Conservation (phyloP, 169 alveolate genomes). For the Cryptosporidium ubiquitum region DNA sequence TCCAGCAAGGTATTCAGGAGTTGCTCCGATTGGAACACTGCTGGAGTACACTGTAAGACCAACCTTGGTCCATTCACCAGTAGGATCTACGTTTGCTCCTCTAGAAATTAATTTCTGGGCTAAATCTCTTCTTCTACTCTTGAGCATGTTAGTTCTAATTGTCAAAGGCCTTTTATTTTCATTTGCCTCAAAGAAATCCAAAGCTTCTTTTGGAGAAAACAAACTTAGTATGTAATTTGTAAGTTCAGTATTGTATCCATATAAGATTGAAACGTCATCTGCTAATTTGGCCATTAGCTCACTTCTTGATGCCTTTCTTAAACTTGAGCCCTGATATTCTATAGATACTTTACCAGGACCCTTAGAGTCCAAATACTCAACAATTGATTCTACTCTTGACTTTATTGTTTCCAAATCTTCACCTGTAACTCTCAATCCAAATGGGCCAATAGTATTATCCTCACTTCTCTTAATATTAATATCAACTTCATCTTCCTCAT, state of each 20-base stretch:
- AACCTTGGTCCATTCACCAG: slow-evolving; percentile 94
- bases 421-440: slow-evolving; percentile 84
- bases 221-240: slow-evolving; percentile 86
- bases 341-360: slow-evolving; percentile 55
- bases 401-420: slow-evolving; percentile 81
- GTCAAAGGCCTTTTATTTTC: slow-evolving; percentile 90
- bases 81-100: slow-evolving; percentile 94
- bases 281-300: slow-evolving; percentile 80
- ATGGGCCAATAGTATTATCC: slow-evolving; percentile 76
- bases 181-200: slow-evolving; percentile 92
- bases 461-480: slow-evolving; percentile 72
- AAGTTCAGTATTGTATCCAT: slow-evolving; percentile 91
- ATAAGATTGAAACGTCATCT: slow-evolving; percentile 84
- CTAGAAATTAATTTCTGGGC: slow-evolving; percentile 91
- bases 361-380: slow-evolving; percentile 77
- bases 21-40: slow-evolving; percentile 96
- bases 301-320: slow-evolving; percentile 54
- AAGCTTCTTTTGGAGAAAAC: slow-evolving; percentile 92
- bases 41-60: slow-evolving; percentile 93
- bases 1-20: slow-evolving; percentile 97
- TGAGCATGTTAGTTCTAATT: slow-evolving; percentile 91
- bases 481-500: slow-evolving; percentile 76
- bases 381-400: slow-evolving; percentile 82
- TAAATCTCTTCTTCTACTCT: slow-evolving; percentile 92
- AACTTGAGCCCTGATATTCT: slow-evolving; percentile 61